Conservation (phyloP, 768 basidiomycete genomes). For the Suillus ampliporus region DNA sequence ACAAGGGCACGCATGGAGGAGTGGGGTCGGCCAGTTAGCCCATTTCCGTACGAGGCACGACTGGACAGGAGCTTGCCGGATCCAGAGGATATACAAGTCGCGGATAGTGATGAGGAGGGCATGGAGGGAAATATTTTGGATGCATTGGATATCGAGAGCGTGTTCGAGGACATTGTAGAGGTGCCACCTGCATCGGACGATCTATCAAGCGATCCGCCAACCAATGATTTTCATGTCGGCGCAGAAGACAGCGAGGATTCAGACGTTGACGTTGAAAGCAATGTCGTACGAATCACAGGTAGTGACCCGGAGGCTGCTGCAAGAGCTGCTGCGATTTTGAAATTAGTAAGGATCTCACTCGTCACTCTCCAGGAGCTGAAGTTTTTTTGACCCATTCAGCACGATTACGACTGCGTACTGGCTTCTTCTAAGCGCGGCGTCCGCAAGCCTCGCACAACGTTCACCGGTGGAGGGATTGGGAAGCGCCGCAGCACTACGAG, state of each 20-base stretch:
- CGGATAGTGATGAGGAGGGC: slow-evolving; percentile 18
- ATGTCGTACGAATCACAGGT: slow-evolving; percentile 82
- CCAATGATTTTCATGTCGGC: background rate
- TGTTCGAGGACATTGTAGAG: slow-evolving; percentile 7
- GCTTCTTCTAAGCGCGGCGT: slow-evolving; percentile 38
- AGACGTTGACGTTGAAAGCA: slow-evolving; percentile 41
- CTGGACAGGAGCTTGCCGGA: slow-evolving; percentile 34
- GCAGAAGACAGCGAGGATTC: slow-evolving; percentile 31
- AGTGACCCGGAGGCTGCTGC: slow-evolving; percentile 88
- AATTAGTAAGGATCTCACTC: slow-evolving; percentile 60
- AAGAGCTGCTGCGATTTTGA: slow-evolving; percentile 90
- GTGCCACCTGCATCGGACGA: slow-evolving; percentile 6
- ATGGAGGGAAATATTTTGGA: slow-evolving; percentile 10
- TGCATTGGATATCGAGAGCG: slow-evolving; percentile 7
- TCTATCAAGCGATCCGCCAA: background rate
- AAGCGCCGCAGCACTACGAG: slow-evolving; percentile 26
- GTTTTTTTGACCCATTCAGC: slow-evolving; percentile 46
- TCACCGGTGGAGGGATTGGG: slow-evolving; percentile 35
- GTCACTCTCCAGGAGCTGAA: background rate
- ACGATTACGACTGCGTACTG: slow-evolving; percentile 83
- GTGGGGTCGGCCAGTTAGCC: slow-evolving; percentile 77
- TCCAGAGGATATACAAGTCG: slow-evolving; percentile 4
- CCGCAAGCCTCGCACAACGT: slow-evolving; percentile 45
- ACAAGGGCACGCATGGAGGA: slow-evolving; percentile 54
- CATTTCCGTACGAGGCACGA: slow-evolving; percentile 54